phyloP scores from a whole-genome alignment of 2,329 filamentous ascomycete genomes.

The Coniochaeta ligniaria region DNA sequence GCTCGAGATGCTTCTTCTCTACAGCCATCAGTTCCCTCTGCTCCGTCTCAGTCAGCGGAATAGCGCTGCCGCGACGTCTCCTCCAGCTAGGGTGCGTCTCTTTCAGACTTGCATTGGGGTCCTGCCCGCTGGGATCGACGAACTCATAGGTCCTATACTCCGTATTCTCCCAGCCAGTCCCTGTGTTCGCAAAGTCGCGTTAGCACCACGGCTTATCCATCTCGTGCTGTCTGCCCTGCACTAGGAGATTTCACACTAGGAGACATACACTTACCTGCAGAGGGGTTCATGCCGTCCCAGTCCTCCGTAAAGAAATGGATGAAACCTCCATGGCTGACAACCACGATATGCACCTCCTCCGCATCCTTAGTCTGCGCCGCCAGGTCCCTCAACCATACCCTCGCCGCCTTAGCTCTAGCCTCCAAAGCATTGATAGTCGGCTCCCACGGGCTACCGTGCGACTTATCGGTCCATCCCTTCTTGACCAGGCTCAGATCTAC shows the following conservation, averaged over 20 bases:
- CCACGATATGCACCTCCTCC: slow-evolving; percentile 56
- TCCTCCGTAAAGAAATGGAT: slow-evolving; percentile 82
- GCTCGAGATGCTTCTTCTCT: slow-evolving; percentile 24
- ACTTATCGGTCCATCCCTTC: slow-evolving; percentile 68
- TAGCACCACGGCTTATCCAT: neutral
- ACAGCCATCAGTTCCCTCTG: slow-evolving; percentile 34
- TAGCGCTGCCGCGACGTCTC: slow-evolving; percentile 31
- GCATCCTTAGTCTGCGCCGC: slow-evolving; percentile 30
- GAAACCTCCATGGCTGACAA: slow-evolving; percentile 78
- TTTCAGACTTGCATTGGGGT: slow-evolving; percentile 36
- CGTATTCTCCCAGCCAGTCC: slow-evolving; percentile 68
- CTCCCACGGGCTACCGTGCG: slow-evolving; percentile 32
- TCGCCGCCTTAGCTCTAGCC: slow-evolving; percentile 51
- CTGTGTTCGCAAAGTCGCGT: slow-evolving; percentile 24
- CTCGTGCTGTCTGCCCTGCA: neutral
- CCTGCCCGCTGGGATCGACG: slow-evolving; percentile 39
- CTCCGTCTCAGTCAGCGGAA: slow-evolving; percentile 36
- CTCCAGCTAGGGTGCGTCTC: slow-evolving; percentile 44
- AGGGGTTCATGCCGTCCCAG: slow-evolving; percentile 53
- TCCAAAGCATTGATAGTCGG: slow-evolving; percentile 47
- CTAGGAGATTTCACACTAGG: neutral
- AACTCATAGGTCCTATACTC: slow-evolving; percentile 66
- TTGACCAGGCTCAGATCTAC: slow-evolving; percentile 59
- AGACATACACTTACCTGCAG: slow-evolving; percentile 25
- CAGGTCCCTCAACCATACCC: slow-evolving; percentile 48